Evolutionary conservation across 306 rosid species (phyloP), one percentile per base, ranked within the genome.

Genomic region (Vigna trinervia): DNA sequence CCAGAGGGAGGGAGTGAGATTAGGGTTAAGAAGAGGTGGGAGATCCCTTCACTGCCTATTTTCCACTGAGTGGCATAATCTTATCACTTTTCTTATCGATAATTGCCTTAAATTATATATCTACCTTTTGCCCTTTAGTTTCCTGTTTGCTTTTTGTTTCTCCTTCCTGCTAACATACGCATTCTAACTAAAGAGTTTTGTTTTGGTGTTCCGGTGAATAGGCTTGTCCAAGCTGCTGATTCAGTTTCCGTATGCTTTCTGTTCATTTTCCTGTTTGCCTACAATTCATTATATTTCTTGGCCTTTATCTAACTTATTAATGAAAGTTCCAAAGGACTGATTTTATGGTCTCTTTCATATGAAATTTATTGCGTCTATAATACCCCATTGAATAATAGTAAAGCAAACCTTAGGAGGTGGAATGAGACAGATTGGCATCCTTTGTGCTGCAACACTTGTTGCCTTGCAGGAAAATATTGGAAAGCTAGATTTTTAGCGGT

Each of bases 161-260:
- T 67, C 41, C 51, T 69, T 56, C 22, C 62, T 63, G 12, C 5
- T 54, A 13, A 34, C 34, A 32, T 41, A 38, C 20, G 32, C 57
- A 38, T 63, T 1, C 9, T 41, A 5, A 23, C 46, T 57, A 32
- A 61, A 79, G 20, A 0, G 58, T 74, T 73, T 69, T 69, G 65
- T 71, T 67, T 95, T 46, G 93, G 97, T 10, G 90, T 95, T 88
- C 96, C 96, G 62, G 92, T 90, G 79, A 70, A 82, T 81, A 89
- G 97, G 87, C 96, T 95, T 61, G 93, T 92, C 69, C 88, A 85
- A 78, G 97, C 96, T 3, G 98, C 98, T 75, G 98, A 95, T 87
- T 89, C 98, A 5, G 97, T 88, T 74, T 94, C 84, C 5, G 84
- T 84, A 69, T 46, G 81, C 19, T 58, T 75, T 74, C 38, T 47